Base-by-base conservation (phyloP, 116 monocot genomes). In the Dioscorea cayenensis region DNA sequence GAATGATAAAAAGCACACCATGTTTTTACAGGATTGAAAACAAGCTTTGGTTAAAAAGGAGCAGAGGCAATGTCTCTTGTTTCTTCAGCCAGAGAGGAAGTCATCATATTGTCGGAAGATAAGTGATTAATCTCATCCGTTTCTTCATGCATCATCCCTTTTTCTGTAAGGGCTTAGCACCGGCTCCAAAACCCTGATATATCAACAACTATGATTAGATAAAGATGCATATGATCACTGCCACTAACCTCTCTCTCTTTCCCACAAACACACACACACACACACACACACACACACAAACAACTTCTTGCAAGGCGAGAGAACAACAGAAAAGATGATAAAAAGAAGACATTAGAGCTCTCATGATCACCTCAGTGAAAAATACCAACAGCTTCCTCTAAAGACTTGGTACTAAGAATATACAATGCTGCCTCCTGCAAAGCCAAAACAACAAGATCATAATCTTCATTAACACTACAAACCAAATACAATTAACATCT, bases 301-400 rank as follows among this genome's bases (percentile, higher is more conserved):
- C 38, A 38, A 38, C 2, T 25, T 25, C 25, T 25, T 25, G 25
- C 25, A 25, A 25, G n/a, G 25, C 25, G 1, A 25, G 8, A 51
- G 14, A 51, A 51, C 17, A 11, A 51, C 51, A 14, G 5, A 51
- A 11, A 17, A 51, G 2, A 11, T 14, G 11, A 51, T 68, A 0
- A 17, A 43, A 20, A 68, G 11, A 11, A 51, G 12, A 50, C 12
- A 50, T n/a, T n/a, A 8, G 52, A 63, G 63, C 21, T 23, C 21
- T 63, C n/a, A n/a, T n/a, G 32, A 32, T 32, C 7, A 87, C 84
- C 66, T 87, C 75, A 51, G 81, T 87, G 73, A 87, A 87, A n/a
- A 35, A 87, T 87, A 11, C 50, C 43, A 25, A 84, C 51, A 29
- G 87, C 87, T 52, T 87, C 80, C 36, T 87, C 87, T 25, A 72